Base-by-base conservation (phyloP, 1,139 yeast genomes). In the Yamadazyma diospyri region DNA sequence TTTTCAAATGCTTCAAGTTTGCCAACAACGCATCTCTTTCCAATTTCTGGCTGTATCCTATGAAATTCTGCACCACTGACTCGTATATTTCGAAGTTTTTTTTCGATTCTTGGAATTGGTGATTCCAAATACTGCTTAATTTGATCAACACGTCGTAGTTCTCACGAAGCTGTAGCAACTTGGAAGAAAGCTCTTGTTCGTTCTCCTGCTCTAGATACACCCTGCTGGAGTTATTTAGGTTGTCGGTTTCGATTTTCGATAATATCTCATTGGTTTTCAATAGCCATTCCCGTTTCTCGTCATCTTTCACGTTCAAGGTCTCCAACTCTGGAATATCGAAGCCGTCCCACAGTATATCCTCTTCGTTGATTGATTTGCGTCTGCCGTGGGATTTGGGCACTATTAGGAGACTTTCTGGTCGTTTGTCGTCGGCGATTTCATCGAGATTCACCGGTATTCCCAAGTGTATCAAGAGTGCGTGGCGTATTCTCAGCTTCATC, bases 1-100 rank as follows among this genome's bases (percentile, higher is more conserved):
- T 33, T 31, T 53, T 54, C 9, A 58, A 42, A 28, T 53, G 53
- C 37, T 62, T 61, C 43, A 67, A 50, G 38, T 58, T 57, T 35
- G 56, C 68, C 33, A 69, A 48, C 16, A 72, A 57, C 47, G 74
- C 78, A 31, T 73, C 72, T 35, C 80, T 55, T 42, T 70, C 64
- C 26, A 72, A 45, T 43, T 70, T 69, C 47, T 81, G 88, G 20
- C 83, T 78, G 51, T 81, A 79, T 14, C 84, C 89, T 23, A 81
- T 79, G 42, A 80, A 60, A 42, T 78, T 78, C 51, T 81, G 87
- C 23, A 81, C 83, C 41, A 81, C 86, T 4, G 77, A 66, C 48
- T 81, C 88, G 48, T 78, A 80, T 10, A 81, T 76, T 33, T 74
- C 76, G 44, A 77, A 75, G 47, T 80, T 81, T 34, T 65, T 67